Evolutionary conservation across 345 rosid species (phyloP), one percentile per base, ranked within the genome.

Genomic region (Firmiana major): DNA sequence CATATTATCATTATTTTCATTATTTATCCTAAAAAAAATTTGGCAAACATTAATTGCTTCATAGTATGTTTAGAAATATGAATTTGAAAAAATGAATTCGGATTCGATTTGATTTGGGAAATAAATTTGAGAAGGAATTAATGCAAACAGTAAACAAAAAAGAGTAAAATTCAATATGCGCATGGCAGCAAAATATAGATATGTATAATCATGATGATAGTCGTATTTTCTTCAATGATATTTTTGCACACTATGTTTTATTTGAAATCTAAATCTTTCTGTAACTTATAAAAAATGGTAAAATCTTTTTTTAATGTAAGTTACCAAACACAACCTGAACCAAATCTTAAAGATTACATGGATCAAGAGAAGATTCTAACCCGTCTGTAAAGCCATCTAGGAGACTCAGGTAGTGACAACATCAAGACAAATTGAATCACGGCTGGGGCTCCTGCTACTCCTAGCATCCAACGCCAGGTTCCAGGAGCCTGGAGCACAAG

Each of bases 391-490:
- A 93, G 91, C 93, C 94, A 96, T 79, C 97, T 82, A 1, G 99
- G 99, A 77, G 98, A 93, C 58, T 96, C 99, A 0, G 99, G 98
- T 0, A 96, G 86, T 1, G 84, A 83, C 9, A 85, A 6, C 98
- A 96, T 91, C 66, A 93, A 74, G 21, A 86, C 1, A 53, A 96
- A 84, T 77, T 96, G 99, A 84, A 92, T 67, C 0, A 87, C 1
- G 0, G 97, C 92, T 0, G 98, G 98, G 3, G 85, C 9, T 16
- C 87, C 94, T 0, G 94, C 94, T 0, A 93, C 75, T 2, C 99
- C 99, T 38, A 93, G 92, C 99, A 96, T 93, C 97, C 99, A 93
- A 16, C 94, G 88, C 98, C 99, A 96, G 0, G 98, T 92, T 46
- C 98, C 92, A 1, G 80, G 85, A 43, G 81, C 85, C 94, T 92